Evolutionary conservation across 495 filamentous ascomycete species (phyloP).

Genomic region (Polyplosphaeria fusca): DNA sequence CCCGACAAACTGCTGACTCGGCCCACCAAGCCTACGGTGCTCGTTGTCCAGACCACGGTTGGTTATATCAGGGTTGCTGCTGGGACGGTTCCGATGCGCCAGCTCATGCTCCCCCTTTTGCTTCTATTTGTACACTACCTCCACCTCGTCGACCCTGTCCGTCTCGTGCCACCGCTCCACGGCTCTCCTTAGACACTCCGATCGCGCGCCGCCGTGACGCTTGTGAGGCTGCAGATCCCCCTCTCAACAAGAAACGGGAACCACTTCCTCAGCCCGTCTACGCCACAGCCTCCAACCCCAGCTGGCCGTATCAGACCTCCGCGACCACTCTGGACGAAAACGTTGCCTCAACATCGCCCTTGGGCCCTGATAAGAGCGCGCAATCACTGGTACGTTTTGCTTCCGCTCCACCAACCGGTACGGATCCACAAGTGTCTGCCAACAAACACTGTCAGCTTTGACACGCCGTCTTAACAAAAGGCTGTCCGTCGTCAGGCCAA

Average conservation of each 20-base stretch:
- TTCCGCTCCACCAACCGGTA: too few relatives aligned
- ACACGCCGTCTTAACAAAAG: too few relatives aligned
- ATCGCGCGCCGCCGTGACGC: slow-evolving; percentile 5
- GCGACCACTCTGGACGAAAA: too few relatives aligned
- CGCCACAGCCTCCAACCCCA: background rate
- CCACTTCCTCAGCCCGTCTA: slow-evolving; percentile 12
- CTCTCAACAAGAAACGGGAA: slow-evolving; percentile 22
- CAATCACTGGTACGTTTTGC: background rate
- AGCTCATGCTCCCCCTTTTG: slow-evolving; percentile 6
- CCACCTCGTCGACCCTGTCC: slow-evolving; percentile 5
- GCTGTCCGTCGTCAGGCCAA: too few relatives aligned
- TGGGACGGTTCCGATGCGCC: slow-evolving; percentile 12
- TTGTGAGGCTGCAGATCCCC: slow-evolving; percentile 7
- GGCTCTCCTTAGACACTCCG: too few relatives aligned
- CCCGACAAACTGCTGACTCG: background rate
- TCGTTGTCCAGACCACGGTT: background rate
- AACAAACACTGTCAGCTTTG: too few relatives aligned
- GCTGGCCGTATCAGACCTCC: too few relatives aligned
- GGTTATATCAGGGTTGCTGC: slow-evolving; percentile 11
- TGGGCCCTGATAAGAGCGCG: background rate
- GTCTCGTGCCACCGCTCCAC: background rate
- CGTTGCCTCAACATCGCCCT: too few relatives aligned
- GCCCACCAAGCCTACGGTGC: background rate
- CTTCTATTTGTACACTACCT: slow-evolving; percentile 12
- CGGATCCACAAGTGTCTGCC: too few relatives aligned